Base-by-base conservation (phyloP, 805 yeast genomes). In the Candida glaebosa region DNA sequence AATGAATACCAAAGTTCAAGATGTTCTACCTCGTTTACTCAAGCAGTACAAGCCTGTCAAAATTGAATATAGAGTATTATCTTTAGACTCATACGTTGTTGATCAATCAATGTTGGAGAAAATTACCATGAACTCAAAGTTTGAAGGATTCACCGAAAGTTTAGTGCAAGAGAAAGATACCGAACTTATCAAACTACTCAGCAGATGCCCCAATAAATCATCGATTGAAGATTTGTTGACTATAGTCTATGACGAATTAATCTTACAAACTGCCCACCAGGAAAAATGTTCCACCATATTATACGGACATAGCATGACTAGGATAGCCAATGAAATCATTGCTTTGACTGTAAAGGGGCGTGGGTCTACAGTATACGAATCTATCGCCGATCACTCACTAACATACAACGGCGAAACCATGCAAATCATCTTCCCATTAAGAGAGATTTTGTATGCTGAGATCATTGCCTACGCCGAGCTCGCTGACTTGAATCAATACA, bases 261-360 rank as follows among this genome's bases (percentile, higher is more conserved):
- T 82, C 2, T 50, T 70, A 24, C 57, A 65, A 20, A 58, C 73
- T 9, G 87, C 89, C 0, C 49, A 51, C 4, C 58, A 63, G 9
- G 60, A 67, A 12, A 53, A 60, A 0, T 75, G 81, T 50, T 66
- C 73, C n/a, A 72, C 85, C n/a, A 64, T 87, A 3, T 38, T 88
- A 6, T 78, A 79, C 66, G 87, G 91, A 1, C 86, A 82, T 54
- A 80, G 85, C 19, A 86, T 87, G 95, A 85, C 96, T 1, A 73
- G 81, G 32, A 57, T 90, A 18, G 95, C 97, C 1, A 87, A 84
- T 52, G 81, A 81, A 46, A 79, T 86, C n/a, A 68, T 91, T 25
- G 73, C 95, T 0, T 61, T 86, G 41, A 83, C 95, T 0, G 89
- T 88, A 4, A 86, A 82, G 52, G 98, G 98, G 9, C 74, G 96